phyloP scores from a whole-genome alignment of 1,284 basidiomycete genomes.

The Gymnopus androsaceus region DNA sequence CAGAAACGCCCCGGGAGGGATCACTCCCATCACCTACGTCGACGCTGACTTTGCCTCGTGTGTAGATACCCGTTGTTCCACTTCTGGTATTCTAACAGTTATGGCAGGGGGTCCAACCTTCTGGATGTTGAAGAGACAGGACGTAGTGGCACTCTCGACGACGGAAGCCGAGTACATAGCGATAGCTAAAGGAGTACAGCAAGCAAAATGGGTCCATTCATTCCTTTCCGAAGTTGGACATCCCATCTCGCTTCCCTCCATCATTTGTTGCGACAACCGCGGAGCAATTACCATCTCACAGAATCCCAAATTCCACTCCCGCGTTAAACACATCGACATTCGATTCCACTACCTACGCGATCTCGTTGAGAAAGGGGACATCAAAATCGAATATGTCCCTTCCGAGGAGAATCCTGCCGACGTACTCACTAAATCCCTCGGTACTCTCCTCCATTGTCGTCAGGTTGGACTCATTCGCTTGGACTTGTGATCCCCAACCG shows the following conservation, averaged over 20 bases:
- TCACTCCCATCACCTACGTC: conserved; percentile 33
- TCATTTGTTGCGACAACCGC: conserved; percentile 38
- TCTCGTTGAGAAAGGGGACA: conserved; percentile 12
- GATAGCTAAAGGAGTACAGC: too few species aligned
- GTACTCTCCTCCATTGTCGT: not conserved
- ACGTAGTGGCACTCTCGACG: too few species aligned
- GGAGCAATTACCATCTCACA: conserved; percentile 28
- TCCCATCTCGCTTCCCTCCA: conserved; percentile 20
- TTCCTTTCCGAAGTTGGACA: conserved; percentile 30
- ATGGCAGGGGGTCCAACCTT: conserved; percentile 35
- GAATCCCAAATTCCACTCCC: conserved; percentile 2
- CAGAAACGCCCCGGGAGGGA: not conserved
- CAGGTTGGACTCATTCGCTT: not conserved
- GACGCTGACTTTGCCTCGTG: conserved; percentile 39
- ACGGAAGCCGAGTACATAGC: too few species aligned
- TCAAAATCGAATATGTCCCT: conserved; percentile 12
- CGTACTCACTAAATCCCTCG: conserved; percentile 22
- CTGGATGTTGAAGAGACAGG: too few species aligned
- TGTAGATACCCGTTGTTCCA: conserved; percentile 27
- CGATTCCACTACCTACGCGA: conserved; percentile 1
- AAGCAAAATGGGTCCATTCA: conserved; percentile 32
- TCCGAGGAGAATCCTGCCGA: conserved; percentile 23
- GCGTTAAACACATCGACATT: conserved; percentile 8
- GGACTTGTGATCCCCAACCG: not conserved
- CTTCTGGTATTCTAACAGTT: conserved; percentile 31